phyloP scores from a whole-genome alignment of 352 stramenopile genomes.

The Bremia lactucae region DNA sequence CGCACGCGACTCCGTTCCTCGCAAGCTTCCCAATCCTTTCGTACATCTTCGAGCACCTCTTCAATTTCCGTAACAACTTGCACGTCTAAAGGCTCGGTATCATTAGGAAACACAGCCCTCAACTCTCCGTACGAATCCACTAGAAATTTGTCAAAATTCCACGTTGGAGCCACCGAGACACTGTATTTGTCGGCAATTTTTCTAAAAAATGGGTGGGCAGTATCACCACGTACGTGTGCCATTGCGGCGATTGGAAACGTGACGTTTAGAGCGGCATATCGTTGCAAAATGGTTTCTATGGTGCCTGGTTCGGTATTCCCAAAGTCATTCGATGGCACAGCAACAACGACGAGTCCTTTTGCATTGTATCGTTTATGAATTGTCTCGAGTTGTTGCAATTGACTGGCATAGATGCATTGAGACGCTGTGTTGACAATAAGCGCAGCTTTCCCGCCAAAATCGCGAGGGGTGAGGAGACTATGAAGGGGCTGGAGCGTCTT shows the following conservation, averaged over 20 bases:
- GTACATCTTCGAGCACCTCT: conserved; percentile 41
- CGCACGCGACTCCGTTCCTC: conserved; percentile 13
- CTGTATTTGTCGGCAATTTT: conserved; percentile 53
- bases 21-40: conserved; percentile 5
- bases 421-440: conserved; percentile 71
- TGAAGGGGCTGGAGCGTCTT: conserved; percentile 26
- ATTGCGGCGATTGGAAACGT: conserved; percentile 49
- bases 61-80: conserved; percentile 58
- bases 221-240: conserved; percentile 26
- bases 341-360: conserved; percentile 40
- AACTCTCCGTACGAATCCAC: conserved; percentile 51
- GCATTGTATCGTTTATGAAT: conserved; percentile 38
- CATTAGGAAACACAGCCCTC: conserved; percentile 56
- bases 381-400: conserved; percentile 42
- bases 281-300: conserved; percentile 29
- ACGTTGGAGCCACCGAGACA: conserved; percentile 49
- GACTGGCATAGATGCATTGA: conserved; percentile 33
- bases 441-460: conserved; percentile 33
- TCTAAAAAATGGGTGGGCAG: conserved; percentile 57
- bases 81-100: conserved; percentile 50
- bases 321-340: conserved; percentile 67
- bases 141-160: conserved; percentile 82
- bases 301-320: conserved; percentile 35
- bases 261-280: conserved; percentile 38
- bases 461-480: conserved; percentile 18